Evolutionary conservation across 2,329 filamentous ascomycete genomes (phyloP), one percentile per base, ranked within the genome.

Genomic region (Emmonsiellopsis sp.): DNA sequence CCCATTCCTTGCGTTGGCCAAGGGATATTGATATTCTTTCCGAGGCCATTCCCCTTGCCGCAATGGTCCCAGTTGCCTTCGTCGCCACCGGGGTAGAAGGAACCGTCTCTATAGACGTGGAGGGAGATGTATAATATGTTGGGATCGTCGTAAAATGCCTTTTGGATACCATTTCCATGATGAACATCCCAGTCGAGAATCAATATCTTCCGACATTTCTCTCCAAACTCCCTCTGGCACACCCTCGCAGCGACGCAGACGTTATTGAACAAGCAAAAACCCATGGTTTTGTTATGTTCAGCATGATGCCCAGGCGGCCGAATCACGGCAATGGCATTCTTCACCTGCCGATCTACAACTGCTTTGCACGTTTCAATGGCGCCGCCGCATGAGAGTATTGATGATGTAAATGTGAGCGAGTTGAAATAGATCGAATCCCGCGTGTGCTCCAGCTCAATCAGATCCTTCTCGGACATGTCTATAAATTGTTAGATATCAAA

Each of bases 191-290:
- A 98, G 66, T 98, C 93, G 7, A 98, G 76, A 60, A 98, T 93
- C 53, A 98, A 72, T 16, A 98, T 82, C 70, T 95, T 97, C 53
- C 89, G 84, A 65, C 92, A 96, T 7, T 74, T 74, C 3, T 92
- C 82, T 1, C 87, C 87, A 61, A 87, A 93, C 55, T 90, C 84
- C 51, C 79, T 75, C 67, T 95, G 90, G 66, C 91, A 96, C 10
- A 91, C 87, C 55, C 83, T 86, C n/a, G 90, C 85, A 1, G 91
- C 92, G 55, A 98, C 87, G 16, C 89, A 90, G 2, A 97, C 93
- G 64, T 98, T 98, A 73, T 98, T 96, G 74, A 97, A 97, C 55
- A 97, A 81, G 68, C 93, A 98, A 66, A 98, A 98, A 0, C 93
- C 93, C 79, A 95, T 93, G 0, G 92, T 82, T 37, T 84, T 78